These are phyloP conservation scores for Xylariaceae sp. DNA, from an alignment of 2,329 filamentous ascomycete genomes.

Conservation along the genomic window DNA sequence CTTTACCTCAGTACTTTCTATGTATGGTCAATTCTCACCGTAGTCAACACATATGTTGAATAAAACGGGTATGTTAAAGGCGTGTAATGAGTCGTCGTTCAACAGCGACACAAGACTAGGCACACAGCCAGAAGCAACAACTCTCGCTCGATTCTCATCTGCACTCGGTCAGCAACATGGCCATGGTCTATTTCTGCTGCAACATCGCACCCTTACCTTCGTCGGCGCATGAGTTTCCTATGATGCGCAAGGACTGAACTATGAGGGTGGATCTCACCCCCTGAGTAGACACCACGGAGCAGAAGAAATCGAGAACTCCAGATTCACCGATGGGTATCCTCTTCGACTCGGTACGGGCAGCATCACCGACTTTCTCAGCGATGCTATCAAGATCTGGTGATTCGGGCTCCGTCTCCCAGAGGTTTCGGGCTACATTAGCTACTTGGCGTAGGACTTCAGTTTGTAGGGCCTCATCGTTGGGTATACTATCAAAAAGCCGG, in stretches of 20 bases:
- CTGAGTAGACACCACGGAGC: constrained; percentile 51
- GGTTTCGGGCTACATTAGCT: constrained; percentile 46
- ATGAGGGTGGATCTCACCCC: constrained; percentile 51
- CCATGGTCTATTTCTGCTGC: neutral
- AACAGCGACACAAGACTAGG: constrained; percentile 55
- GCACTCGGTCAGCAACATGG: constrained; percentile 7
- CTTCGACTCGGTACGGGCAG: constrained; percentile 63
- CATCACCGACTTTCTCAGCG: constrained; percentile 60
- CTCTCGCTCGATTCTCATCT: constrained; percentile 65
- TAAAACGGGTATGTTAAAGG: constrained; percentile 63
- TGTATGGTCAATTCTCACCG: constrained; percentile 48
- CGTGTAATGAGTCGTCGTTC: constrained; percentile 52
- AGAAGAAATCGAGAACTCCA: constrained; percentile 62
- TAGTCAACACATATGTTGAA: constrained; percentile 70
- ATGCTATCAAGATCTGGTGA: constrained; percentile 52
- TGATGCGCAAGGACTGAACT: constrained; percentile 61
- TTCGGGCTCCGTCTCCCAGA: constrained; percentile 45
- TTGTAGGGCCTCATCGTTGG: constrained; percentile 27
- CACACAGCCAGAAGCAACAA: constrained; percentile 57
- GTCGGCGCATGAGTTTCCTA: constrained; percentile 69
- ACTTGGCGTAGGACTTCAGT: constrained; percentile 44
- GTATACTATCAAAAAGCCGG: constrained; percentile 29
- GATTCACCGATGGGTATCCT: constrained; percentile 62
- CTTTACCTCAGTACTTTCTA: neutral
- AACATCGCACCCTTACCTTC: constrained; percentile 49